Conservation (phyloP, 108 stramenopile species). For the Ochromonas danica region DNA sequence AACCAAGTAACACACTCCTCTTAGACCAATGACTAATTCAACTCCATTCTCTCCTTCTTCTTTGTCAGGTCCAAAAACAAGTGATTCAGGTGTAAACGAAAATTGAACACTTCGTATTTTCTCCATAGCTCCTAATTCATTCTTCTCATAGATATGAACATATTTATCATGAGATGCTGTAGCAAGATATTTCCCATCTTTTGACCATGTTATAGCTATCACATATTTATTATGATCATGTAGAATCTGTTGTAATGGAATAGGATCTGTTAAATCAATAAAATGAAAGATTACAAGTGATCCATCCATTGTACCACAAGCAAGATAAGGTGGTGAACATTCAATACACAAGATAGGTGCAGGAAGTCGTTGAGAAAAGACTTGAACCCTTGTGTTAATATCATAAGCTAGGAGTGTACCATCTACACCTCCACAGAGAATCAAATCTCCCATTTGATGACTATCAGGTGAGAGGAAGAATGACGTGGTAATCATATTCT, state of each 20-base stretch:
- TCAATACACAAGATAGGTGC: conserved; percentile 1
- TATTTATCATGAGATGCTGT: conserved; percentile 27
- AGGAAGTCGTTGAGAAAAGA: background rate
- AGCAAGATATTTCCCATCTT: background rate
- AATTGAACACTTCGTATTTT: background rate
- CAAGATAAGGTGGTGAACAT: background rate
- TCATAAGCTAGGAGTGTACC: background rate
- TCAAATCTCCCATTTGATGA: background rate
- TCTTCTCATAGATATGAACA: conserved; percentile 16
- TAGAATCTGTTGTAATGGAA: conserved; percentile 5
- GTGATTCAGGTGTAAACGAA: background rate
- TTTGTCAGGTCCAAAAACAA: background rate
- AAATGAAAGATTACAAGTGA: background rate
- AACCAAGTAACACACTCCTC: background rate
- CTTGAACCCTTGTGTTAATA: background rate
- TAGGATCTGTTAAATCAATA: conserved; percentile 5
- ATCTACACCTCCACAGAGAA: conserved; percentile 9
- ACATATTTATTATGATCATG: conserved; percentile 26
- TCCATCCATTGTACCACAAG: conserved; percentile 26
- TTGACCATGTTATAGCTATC: background rate
- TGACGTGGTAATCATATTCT: background rate
- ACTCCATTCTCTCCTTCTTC: background rate
- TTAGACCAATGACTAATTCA: conserved; percentile 11
- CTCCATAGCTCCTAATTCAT: background rate
- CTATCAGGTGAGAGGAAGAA: background rate